Conservation (phyloP, 73 alveolate species). For the Uronychia binucleata region DNA sequence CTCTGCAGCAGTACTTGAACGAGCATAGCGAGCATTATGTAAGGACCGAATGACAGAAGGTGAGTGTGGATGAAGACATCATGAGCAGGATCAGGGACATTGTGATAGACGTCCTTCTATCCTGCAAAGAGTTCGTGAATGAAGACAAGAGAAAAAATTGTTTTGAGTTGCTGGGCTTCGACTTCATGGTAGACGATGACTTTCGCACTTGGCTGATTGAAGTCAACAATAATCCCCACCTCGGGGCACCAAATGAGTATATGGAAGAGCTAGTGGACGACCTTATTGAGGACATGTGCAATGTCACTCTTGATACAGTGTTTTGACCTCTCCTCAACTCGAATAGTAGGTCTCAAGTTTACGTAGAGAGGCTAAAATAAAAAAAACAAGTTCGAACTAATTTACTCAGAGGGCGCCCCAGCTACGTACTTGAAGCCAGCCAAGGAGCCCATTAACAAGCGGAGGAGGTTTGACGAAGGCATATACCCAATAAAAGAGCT, state of each 20-base stretch:
- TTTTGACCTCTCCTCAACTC: neutral
- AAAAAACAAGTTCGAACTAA: too few species aligned
- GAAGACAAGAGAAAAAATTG: slow-evolving; percentile 70
- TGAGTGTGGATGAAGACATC: slow-evolving; percentile 57
- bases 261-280: slow-evolving; percentile 62
- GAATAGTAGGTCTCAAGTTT: too few species aligned
- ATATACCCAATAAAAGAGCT: too few species aligned
- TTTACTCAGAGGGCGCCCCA: too few species aligned
- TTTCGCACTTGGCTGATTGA: slow-evolving; percentile 82
- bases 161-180: slow-evolving; percentile 86
- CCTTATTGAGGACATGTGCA: slow-evolving; percentile 73
- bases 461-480: too few species aligned
- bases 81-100: slow-evolving; percentile 65
- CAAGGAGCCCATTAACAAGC: too few species aligned
- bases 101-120: slow-evolving; percentile 54
- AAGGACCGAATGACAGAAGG: neutral
- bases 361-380: too few species aligned
- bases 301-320: neutral
- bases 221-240: slow-evolving; percentile 89
- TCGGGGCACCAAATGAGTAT: slow-evolving; percentile 69
- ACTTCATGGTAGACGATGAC: slow-evolving; percentile 88
- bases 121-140: slow-evolving; percentile 65
- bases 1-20: slow-evolving; percentile 53
- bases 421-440: too few species aligned
- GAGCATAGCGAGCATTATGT: slow-evolving; percentile 14